Conservation (phyloP, 176 grass and related monocot genomes). For the Aegilops longissima region DNA sequence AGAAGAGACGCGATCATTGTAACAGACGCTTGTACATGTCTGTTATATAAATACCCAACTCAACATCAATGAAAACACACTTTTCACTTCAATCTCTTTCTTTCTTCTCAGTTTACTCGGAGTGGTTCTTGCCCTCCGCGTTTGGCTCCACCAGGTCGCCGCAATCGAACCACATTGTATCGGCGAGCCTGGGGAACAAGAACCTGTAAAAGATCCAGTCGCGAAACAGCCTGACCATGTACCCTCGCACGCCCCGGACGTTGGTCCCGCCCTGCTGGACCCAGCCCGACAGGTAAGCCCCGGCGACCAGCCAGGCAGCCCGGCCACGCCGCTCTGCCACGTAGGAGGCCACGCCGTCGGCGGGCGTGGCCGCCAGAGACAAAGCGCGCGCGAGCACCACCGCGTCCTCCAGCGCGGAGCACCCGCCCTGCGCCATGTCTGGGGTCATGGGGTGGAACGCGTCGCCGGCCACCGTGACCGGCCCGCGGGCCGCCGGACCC, state of each 20-base stretch:
- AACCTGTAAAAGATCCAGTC: conserved; percentile 55
- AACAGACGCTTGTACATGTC: no score
- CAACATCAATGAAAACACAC: no score
- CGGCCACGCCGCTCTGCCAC: conserved; percentile 23
- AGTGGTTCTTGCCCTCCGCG: background rate
- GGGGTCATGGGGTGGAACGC: conserved; percentile 65
- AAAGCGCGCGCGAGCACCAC: conserved; percentile 36
- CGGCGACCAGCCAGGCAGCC: conserved; percentile 37
- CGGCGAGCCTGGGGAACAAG: conserved; percentile 42
- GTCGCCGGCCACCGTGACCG: conserved; percentile 54
- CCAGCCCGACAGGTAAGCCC: conserved; percentile 36
- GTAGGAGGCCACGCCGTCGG: conserved; percentile 28
- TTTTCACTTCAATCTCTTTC: no score
- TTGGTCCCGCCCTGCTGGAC: conserved; percentile 48
- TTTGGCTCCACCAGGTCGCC: conserved; percentile 13
- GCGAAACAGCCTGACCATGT: conserved; percentile 31
- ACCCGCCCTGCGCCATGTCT: conserved; percentile 55
- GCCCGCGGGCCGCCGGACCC: background rate
- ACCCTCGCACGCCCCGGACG: conserved; percentile 17
- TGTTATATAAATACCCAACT: no score
- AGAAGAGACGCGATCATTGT: no score
- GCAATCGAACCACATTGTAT: conserved; percentile 46
- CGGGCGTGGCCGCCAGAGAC: background rate
- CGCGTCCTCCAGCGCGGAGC: conserved; percentile 57
- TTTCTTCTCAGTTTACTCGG: background rate